Conservation (phyloP, 176 grass and related monocot species). For the Rhynchospora breviuscula region DNA sequence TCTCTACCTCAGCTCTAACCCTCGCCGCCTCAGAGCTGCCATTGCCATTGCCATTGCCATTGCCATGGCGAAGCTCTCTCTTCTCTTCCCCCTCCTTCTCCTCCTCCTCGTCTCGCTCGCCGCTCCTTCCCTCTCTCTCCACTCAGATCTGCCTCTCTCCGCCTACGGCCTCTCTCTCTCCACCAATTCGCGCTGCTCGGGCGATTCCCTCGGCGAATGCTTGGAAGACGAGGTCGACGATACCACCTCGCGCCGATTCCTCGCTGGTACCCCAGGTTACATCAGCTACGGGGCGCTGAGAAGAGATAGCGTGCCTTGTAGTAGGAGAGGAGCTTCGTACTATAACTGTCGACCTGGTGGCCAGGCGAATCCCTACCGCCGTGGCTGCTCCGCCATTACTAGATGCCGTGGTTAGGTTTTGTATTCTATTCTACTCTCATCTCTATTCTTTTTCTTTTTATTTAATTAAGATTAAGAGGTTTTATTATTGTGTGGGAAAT, state of each 20-base stretch:
- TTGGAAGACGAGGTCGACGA: constrained; percentile 29
- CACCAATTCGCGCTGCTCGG: constrained; percentile 38
- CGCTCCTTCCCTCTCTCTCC: neutral
- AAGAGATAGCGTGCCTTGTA: constrained; percentile 55
- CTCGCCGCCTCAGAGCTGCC: neutral
- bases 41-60: constrained; percentile 4
- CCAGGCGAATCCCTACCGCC: constrained; percentile 61
- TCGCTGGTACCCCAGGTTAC: constrained; percentile 28
- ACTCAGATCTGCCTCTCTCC: constrained; percentile 25
- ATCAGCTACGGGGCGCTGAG: constrained; percentile 75
- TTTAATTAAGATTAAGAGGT: neutral
- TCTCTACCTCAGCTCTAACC: neutral
- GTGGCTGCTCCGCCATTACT: constrained; percentile 72
- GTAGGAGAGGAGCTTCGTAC: constrained; percentile 66
- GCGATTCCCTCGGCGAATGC: constrained; percentile 27
- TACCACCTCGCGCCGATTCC: constrained; percentile 40
- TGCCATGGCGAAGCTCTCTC: constrained; percentile 23
- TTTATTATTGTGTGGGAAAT: neutral
- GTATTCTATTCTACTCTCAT: neutral
- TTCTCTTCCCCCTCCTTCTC: constrained; percentile 19
- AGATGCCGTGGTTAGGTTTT: constrained; percentile 50
- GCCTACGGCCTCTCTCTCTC: constrained; percentile 20
- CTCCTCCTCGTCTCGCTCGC: constrained; percentile 12
- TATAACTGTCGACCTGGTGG: constrained; percentile 82
- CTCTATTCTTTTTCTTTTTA: neutral